phyloP scores from a whole-genome alignment of 2,329 filamentous ascomycete genomes.

The Colletotrichum limetticola region DNA sequence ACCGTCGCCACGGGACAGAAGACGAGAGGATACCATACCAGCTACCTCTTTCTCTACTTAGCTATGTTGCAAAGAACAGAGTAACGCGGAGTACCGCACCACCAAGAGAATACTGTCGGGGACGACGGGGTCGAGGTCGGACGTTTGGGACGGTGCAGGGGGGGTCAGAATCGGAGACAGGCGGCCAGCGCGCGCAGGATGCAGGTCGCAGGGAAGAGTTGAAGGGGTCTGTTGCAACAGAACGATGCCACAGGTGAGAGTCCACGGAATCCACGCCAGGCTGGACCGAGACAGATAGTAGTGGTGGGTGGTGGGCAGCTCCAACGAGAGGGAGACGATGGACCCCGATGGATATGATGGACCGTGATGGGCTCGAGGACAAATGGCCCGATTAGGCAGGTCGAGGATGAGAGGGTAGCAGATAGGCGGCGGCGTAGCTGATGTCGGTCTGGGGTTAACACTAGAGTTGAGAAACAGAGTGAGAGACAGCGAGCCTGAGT shows the following conservation, averaged over 20 bases:
- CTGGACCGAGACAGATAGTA: constrained; percentile 25
- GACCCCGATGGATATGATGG: constrained; percentile 19
- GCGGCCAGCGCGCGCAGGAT: neutral
- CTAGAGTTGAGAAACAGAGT: neutral
- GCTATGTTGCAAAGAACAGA: neutral
- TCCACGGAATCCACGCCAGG: constrained; percentile 2
- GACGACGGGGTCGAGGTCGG: neutral
- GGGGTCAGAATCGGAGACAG: neutral
- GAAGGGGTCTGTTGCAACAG: neutral
- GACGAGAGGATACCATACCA: neutral
- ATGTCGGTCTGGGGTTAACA: constrained; percentile 9
- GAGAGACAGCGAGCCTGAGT: neutral
- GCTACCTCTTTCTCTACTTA: neutral
- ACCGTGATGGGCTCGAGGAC: constrained; percentile 27
- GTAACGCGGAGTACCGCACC: neutral
- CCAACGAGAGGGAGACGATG: constrained; percentile 25
- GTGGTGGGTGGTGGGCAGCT: constrained; percentile 1
- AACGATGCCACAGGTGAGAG: constrained; percentile 7
- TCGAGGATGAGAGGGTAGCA: constrained; percentile 16
- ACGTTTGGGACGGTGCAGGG: neutral
- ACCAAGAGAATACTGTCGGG: neutral
- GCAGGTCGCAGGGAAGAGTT: neutral
- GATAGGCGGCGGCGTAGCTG: constrained; percentile 17
- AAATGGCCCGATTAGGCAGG: constrained; percentile 35
- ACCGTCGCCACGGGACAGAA: constrained; percentile 31